A percentile compares a stretch with the other conserved stretches of the same genome.
Evolutionary conservation across 1,284 basidiomycete genomes (phyloP).

Genomic region (Ceratobasidium sp.): DNA sequence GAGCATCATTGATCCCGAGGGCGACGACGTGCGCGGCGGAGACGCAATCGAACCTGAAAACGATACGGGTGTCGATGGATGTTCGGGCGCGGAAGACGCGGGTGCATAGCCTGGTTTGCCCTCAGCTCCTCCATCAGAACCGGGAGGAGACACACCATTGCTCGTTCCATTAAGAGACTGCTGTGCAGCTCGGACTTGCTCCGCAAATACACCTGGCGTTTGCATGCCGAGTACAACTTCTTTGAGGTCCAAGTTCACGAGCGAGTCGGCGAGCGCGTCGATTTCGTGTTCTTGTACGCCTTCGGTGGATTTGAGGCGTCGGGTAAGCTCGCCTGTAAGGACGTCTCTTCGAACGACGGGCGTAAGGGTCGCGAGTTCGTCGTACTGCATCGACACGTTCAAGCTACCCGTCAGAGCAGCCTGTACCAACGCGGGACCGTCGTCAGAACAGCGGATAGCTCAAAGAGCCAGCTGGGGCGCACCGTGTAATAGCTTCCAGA

Average conservation of each 20-base stretch:
- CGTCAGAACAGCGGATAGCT: not conserved
- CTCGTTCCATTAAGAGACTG: conserved; percentile 12
- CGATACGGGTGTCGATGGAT: conserved; percentile 82
- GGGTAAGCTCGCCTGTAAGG: conserved; percentile 79
- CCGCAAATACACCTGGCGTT: conserved; percentile 68
- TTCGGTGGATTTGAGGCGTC: conserved; percentile 71
- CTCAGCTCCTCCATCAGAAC: conserved; percentile 29
- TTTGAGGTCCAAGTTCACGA: conserved; percentile 73
- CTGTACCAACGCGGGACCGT: conserved; percentile 53
- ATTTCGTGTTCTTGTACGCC: conserved; percentile 62
- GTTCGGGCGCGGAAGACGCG: conserved; percentile 77
- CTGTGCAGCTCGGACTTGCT: conserved; percentile 62
- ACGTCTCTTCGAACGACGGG: conserved; percentile 86
- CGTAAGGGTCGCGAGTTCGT: conserved; percentile 80
- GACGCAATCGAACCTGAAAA: conserved; percentile 75
- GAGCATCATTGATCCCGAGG: conserved; percentile 69
- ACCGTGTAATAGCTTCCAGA: conserved; percentile 87
- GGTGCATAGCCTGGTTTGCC: conserved; percentile 31
- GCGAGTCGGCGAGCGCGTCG: conserved; percentile 71
- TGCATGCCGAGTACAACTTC: conserved; percentile 81
- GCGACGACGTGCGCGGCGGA: conserved; percentile 81
- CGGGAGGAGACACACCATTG: conserved; percentile 32
- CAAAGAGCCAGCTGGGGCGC: conserved; percentile 3
- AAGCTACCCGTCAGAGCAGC: conserved; percentile 80
- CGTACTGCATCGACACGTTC: conserved; percentile 80